Conservation (phyloP, 2,329 filamentous ascomycete genomes). For the Tympanopsis confertula region DNA sequence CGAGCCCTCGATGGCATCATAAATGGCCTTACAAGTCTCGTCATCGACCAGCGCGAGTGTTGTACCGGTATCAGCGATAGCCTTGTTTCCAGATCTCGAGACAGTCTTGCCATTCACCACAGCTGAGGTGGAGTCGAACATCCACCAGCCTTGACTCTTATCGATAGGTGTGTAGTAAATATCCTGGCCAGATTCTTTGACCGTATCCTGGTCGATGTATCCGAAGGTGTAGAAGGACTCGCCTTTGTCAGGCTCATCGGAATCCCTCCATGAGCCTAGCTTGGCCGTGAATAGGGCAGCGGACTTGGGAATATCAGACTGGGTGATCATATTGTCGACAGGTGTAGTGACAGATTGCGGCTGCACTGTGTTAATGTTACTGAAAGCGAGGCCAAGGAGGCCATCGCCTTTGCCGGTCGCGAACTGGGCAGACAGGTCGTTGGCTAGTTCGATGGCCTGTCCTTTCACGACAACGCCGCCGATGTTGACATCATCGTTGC, state of each 20-base stretch:
- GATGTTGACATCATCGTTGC: conserved; percentile 47
- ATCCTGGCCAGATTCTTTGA: conserved; percentile 37
- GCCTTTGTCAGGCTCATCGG: conserved; percentile 20
- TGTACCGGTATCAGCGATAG: conserved; percentile 63
- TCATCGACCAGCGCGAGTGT: conserved; percentile 57
- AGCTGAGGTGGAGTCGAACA: conserved; percentile 43
- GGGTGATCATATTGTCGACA: conserved; percentile 57
- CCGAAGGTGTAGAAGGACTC: conserved; percentile 64
- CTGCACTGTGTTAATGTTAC: conserved; percentile 50
- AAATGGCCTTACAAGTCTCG: conserved; percentile 46
- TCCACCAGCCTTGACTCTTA: conserved; percentile 57
- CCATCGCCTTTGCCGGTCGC: conserved; percentile 44
- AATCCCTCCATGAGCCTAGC: conserved; percentile 40
- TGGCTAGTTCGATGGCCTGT: conserved; percentile 56
- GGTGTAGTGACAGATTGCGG: conserved; percentile 45
- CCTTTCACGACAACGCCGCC: conserved; percentile 48
- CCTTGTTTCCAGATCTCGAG: conserved; percentile 40
- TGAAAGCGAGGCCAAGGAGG: conserved; percentile 54
- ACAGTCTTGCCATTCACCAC: conserved; percentile 44
- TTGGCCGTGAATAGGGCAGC: conserved; percentile 46
- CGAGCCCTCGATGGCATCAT: conserved; percentile 49
- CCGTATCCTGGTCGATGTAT: conserved; percentile 52
- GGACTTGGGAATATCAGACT: conserved; percentile 34
- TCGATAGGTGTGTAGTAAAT: conserved; percentile 52
- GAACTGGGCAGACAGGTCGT: conserved; percentile 45